Evolutionary conservation across 805 yeast genomes (phyloP), one percentile per base, ranked within the genome.

Genomic region (Metschnikowia shivogae): DNA sequence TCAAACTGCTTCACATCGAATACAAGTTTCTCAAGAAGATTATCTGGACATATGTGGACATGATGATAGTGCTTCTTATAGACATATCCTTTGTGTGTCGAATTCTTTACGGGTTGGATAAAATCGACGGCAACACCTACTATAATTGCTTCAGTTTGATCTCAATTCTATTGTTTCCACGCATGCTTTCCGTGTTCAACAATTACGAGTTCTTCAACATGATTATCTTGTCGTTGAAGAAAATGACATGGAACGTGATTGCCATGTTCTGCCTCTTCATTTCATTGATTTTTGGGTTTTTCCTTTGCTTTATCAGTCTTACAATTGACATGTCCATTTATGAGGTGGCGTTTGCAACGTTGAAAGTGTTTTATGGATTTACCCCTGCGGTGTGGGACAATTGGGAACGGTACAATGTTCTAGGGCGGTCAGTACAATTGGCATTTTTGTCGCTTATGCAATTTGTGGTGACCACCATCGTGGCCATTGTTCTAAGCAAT

Each of bases 311-410:
- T 48, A 70, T 78, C 7, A 67, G 76, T 37, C 63, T 77, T 34
- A 77, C 78, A 4, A 55, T 66, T 10, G 72, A 72, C 41, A 57
- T 68, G 31, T 62, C 70, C 41, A 62, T 74, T 14, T 58, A 63
- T 32, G 67, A 72, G 30, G 77, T 78, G 19, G 74, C 79, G 11
- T 77, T 72, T 54, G 78, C 74, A 46, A 66, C 77, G 67, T 58
- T 77, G 36, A 75, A 76, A 56, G 64, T 78, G 3, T 68, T 78
- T 48, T 78, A 77, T 55, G 83, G 83, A 0, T 78, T 74, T 56
- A 78, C 83, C 1, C 82, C 83, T 0, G 76, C 81, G 0, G 82
- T 78, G 3, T 78, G 83, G 83, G 67, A 68, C 37, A 74, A 72
- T 43, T 78, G 82, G 82, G 60, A 64, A 31, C 62, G 66, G 42